phyloP scores from a whole-genome alignment of 306 rosid species.

The Dalbergia cultrata region DNA sequence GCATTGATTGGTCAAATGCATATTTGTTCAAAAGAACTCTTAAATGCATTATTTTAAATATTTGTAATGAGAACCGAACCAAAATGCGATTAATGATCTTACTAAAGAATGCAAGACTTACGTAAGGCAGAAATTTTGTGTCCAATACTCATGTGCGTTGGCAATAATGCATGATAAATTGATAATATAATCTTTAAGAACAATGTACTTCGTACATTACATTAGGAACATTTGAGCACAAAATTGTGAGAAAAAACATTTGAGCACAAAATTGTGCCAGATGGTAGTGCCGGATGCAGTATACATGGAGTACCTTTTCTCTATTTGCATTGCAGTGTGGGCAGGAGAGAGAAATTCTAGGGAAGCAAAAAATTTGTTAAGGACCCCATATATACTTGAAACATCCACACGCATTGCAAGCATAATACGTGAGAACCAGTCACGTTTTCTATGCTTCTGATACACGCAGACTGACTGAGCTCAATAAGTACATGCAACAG shows the following conservation, averaged over 20 bases:
- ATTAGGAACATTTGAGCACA: slow-evolving; percentile 9
- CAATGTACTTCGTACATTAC: neutral
- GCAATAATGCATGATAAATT: neutral
- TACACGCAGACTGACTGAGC: no score
- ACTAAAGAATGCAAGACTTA: neutral
- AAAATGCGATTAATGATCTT: neutral
- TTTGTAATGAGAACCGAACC: no score
- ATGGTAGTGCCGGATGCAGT: slow-evolving; percentile 7
- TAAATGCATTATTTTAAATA: neutral
- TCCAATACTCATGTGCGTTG: neutral
- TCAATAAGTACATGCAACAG: no score
- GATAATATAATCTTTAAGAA: slow-evolving; percentile 7
- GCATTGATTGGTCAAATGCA: neutral
- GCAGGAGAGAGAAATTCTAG: slow-evolving; percentile 46
- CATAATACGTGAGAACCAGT: no score
- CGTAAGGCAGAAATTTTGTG: neutral
- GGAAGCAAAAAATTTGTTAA: slow-evolving; percentile 38
- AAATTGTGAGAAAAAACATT: neutral
- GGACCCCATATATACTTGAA: no score
- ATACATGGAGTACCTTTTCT: slow-evolving; percentile 32
- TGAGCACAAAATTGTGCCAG: slow-evolving; percentile 34
- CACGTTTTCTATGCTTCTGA: no score
- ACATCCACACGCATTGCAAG: no score
- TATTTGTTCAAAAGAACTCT: neutral
- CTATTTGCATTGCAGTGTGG: neutral